Conservation (phyloP, 768 basidiomycete species). For the Mrakia hoshinonis region DNA sequence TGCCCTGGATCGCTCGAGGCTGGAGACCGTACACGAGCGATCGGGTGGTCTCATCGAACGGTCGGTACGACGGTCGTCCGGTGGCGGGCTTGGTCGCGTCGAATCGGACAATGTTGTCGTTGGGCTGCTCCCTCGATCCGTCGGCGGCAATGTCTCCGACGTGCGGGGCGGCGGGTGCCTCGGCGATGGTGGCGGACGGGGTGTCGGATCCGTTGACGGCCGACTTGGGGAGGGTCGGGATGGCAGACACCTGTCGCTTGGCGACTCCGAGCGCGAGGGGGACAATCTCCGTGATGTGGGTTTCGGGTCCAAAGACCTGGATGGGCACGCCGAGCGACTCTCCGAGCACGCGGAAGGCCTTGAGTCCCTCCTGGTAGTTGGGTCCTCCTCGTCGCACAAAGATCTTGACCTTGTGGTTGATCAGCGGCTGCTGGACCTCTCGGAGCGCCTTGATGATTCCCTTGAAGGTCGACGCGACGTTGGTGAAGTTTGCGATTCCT, state of each 20-base stretch:
- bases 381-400: slow-evolving; percentile 90
- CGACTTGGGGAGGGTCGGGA: slow-evolving; percentile 43
- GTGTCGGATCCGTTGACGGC: slow-evolving; percentile 47
- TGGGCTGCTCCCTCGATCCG: slow-evolving; percentile 70
- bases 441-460: slow-evolving; percentile 96
- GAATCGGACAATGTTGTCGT: slow-evolving; percentile 87
- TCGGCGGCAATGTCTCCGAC: slow-evolving; percentile 39
- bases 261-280: slow-evolving; percentile 87
- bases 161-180: slow-evolving; percentile 31
- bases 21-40: slow-evolving; percentile 98
- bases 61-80: slow-evolving; percentile 68
- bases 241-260: slow-evolving; percentile 39
- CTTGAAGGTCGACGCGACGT: slow-evolving; percentile 98
- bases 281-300: slow-evolving; percentile 96
- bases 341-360: slow-evolving; percentile 92
- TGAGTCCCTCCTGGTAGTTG: slow-evolving; percentile 97
- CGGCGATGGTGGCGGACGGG: slow-evolving; percentile 41
- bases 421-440: slow-evolving; percentile 78
- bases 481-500: slow-evolving; percentile 99
- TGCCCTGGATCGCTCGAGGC: slow-evolving; percentile 96
- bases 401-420: slow-evolving; percentile 78
- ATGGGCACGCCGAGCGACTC: slow-evolving; percentile 97
- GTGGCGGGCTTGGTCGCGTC: slow-evolving; percentile 44
- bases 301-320: slow-evolving; percentile 88
- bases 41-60: slow-evolving; percentile 87